phyloP scores from a whole-genome alignment of 306 rosid species.

The Clitoria ternatea region DNA sequence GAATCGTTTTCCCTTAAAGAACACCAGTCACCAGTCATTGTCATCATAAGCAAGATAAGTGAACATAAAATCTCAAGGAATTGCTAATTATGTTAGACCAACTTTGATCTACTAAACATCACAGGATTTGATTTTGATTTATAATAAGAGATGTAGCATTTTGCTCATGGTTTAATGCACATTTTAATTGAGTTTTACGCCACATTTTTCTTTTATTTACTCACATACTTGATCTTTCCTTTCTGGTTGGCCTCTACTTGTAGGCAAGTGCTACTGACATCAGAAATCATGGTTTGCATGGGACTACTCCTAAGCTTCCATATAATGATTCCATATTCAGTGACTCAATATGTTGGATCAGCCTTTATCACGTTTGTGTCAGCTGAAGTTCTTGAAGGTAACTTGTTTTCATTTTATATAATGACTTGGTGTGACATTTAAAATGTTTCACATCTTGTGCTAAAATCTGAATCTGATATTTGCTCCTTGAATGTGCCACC shows the following conservation, averaged over 20 bases:
- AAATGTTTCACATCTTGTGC: not conserved
- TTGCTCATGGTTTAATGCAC: not conserved
- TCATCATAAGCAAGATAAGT: not conserved
- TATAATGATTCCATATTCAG: slow-evolving; percentile 51
- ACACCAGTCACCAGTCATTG: not conserved
- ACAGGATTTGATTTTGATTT: not conserved
- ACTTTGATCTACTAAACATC: not conserved
- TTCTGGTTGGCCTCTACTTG: slow-evolving; percentile 24
- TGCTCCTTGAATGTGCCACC: not conserved
- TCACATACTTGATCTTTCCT: not conserved
- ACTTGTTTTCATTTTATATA: not conserved
- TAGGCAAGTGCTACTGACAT: slow-evolving; percentile 78
- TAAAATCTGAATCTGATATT: not conserved
- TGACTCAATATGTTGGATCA: slow-evolving; percentile 78
- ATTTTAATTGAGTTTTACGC: not conserved
- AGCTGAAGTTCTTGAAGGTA: slow-evolving; percentile 93
- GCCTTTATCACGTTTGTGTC: slow-evolving; percentile 77
- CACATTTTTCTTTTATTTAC: not conserved
- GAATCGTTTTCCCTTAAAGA: not conserved
- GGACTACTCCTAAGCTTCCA: slow-evolving; percentile 80
- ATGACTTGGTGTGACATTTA: not conserved
- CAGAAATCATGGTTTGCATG: slow-evolving; percentile 74
- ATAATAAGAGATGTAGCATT: not conserved
- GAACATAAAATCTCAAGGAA: not conserved
- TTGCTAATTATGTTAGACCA: not conserved